Base-by-base conservation (phyloP, 305 asterid genomes). In the Fraxinus ornus region DNA sequence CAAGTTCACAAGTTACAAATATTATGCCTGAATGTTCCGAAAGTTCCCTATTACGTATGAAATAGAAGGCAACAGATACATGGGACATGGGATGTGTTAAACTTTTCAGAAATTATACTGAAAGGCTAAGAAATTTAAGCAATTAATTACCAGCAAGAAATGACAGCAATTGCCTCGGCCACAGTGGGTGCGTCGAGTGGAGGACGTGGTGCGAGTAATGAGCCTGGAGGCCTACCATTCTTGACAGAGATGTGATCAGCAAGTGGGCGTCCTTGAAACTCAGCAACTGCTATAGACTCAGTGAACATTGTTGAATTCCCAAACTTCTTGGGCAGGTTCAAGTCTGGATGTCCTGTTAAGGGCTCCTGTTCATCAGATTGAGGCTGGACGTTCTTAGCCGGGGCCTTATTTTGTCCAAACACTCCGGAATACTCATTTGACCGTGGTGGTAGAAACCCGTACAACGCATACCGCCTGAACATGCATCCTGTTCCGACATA, bases 401-500 rank as follows among this genome's bases (percentile, higher is more conserved):
- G 88, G n/a, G 77, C 35, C 93, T 93, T 94, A 3, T 80, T 85
- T 75, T 89, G 90, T 17, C 98, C 98, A 74, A 94, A 82, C n/a
- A 88, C 5, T 12, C 99, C 99, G 0, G 79, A n/a, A 77, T 96
- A 94, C 13, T 96, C 99, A 17, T 85, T 91, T 17, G 98, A 92
- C 62, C 98, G 87, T 0, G 99, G 99, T 3, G 99, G 99, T 57
- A 82, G 90, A 80, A 90, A 94, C 3, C 99, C 98, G 4, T 96
- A 94, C 3, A 96, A 88, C 9, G 99, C 99, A 62, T 94, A 91
- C 12, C 98, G 89, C 82, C 99, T 80, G 87, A 96, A 94, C 97
- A 94, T 90, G 89, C 97, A 92, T 10, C 99, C 98, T 0, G 99
- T 96, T 79, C 99, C 99, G 0, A 96, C 99, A 49, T 94, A 96